Percentiles rank a stretch among this genome's conserved stretches.
These are phyloP conservation scores for Umbilicaria muhlenbergii DNA, from an alignment of 495 filamentous ascomycete genomes.

Conservation along the genomic window DNA sequence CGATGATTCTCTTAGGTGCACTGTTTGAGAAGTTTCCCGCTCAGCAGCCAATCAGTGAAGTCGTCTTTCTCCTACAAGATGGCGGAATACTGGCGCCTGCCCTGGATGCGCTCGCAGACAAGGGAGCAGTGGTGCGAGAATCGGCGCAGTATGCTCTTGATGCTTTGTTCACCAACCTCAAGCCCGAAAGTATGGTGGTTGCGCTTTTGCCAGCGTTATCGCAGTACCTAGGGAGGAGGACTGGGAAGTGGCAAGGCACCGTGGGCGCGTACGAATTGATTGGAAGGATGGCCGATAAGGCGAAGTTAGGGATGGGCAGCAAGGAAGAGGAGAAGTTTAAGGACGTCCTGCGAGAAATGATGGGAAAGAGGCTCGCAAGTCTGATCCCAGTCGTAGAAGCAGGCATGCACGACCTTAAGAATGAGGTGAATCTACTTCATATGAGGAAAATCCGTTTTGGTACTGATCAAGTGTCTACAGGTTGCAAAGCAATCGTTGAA, in stretches of 20 bases:
- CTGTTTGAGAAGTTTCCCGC: constrained; percentile 78
- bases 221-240: constrained; percentile 58
- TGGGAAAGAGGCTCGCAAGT: constrained; percentile 81
- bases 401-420: constrained; percentile 93
- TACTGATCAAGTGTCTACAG: constrained; percentile 4
- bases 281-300: constrained; percentile 83
- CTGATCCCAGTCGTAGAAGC: constrained; percentile 85
- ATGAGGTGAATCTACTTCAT: constrained; percentile 38
- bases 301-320: constrained; percentile 64
- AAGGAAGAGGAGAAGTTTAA: constrained; percentile 71
- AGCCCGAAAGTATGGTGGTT: constrained; percentile 64
- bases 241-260: constrained; percentile 91
- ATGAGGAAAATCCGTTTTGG: not conserved
- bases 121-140: constrained; percentile 74
- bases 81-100: constrained; percentile 55
- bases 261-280: constrained; percentile 71
- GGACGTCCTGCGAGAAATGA: constrained; percentile 73
- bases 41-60: constrained; percentile 63
- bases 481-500: constrained; percentile 73
- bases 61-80: constrained; percentile 65
- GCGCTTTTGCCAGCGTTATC: constrained; percentile 61
- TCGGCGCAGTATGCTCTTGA: constrained; percentile 90
- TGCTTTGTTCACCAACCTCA: constrained; percentile 63
- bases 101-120: constrained; percentile 80
- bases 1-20: constrained; percentile 88